These are phyloP conservation scores for Fusarium papillatum DNA, from an alignment of 2,329 filamentous ascomycete genomes.

Conservation along the genomic window DNA sequence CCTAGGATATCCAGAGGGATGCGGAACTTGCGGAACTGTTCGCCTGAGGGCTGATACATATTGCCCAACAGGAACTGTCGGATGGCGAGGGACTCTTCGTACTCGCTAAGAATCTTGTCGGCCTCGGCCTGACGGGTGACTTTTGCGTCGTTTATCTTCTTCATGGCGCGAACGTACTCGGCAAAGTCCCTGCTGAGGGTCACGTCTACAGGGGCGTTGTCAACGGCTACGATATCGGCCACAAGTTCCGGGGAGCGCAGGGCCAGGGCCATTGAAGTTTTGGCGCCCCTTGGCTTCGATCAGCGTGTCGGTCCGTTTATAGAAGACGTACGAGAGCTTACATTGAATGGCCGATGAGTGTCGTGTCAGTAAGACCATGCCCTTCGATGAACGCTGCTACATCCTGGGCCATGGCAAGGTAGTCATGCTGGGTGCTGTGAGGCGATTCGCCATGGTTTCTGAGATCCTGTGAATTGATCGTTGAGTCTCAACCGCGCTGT, in stretches of 20 bases:
- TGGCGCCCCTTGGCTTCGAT: slow-evolving; percentile 77
- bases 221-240: slow-evolving; percentile 82
- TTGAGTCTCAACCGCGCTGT: slow-evolving; percentile 26
- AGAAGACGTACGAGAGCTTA: slow-evolving; percentile 53
- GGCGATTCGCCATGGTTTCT: slow-evolving; percentile 95
- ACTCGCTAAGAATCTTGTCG: slow-evolving; percentile 81
- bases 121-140: slow-evolving; percentile 82
- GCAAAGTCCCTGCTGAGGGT: slow-evolving; percentile 81
- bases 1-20: slow-evolving; percentile 83
- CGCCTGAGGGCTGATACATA: slow-evolving; percentile 68
- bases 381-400: slow-evolving; percentile 82
- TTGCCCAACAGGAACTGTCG: slow-evolving; percentile 95
- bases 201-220: slow-evolving; percentile 92
- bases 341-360: slow-evolving; percentile 96
- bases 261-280: slow-evolving; percentile 90
- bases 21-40: slow-evolving; percentile 77
- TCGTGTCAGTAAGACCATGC: slow-evolving; percentile 77
- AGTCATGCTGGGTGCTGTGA: slow-evolving; percentile 83
- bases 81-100: slow-evolving; percentile 80
- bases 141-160: slow-evolving; percentile 77
- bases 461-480: slow-evolving; percentile 72
- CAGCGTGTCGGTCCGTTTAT: background rate
- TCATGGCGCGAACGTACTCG: slow-evolving; percentile 88
- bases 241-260: slow-evolving; percentile 78
- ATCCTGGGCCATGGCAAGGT: slow-evolving; percentile 85